A percentile compares a stretch with the other conserved stretches of the same genome.
Conservation (phyloP, 73 alveolate genomes). For the Paramecium biaurelia region DNA sequence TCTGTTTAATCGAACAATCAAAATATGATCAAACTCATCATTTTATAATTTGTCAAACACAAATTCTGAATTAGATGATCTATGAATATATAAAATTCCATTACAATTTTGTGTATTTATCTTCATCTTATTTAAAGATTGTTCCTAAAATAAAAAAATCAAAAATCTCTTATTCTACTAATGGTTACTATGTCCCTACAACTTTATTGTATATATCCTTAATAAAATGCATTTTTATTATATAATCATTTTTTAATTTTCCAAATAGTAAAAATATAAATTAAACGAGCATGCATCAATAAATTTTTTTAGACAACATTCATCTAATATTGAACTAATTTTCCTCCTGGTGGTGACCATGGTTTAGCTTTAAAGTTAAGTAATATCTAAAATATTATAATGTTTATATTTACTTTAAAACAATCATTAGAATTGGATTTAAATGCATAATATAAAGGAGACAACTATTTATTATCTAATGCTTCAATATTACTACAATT, state of each 20-base stretch:
- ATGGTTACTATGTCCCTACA: background rate
- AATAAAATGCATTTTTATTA: background rate
- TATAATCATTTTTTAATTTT: background rate
- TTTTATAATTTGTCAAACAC: conserved; percentile 13
- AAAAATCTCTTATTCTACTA: background rate
- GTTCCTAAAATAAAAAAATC: background rate
- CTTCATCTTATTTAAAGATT: background rate
- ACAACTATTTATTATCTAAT: background rate
- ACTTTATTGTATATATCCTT: background rate
- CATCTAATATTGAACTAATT: background rate
- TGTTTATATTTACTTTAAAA: background rate
- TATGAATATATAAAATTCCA: background rate
- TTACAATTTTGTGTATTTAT: background rate
- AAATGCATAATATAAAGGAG: background rate
- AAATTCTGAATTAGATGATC: conserved; percentile 26
- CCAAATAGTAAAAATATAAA: conserved; percentile 17
- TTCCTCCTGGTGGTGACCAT: conserved; percentile 45
- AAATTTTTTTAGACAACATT: background rate
- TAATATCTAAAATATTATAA: background rate
- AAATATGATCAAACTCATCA: background rate
- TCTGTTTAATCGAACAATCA: conserved; percentile 4
- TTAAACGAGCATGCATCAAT: background rate
- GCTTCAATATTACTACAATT: background rate
- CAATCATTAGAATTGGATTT: conserved; percentile 20
- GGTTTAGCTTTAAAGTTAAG: background rate